Evolutionary conservation across 2,329 filamentous ascomycete genomes (phyloP).

Genomic region (Cercospora brassicicola): DNA sequence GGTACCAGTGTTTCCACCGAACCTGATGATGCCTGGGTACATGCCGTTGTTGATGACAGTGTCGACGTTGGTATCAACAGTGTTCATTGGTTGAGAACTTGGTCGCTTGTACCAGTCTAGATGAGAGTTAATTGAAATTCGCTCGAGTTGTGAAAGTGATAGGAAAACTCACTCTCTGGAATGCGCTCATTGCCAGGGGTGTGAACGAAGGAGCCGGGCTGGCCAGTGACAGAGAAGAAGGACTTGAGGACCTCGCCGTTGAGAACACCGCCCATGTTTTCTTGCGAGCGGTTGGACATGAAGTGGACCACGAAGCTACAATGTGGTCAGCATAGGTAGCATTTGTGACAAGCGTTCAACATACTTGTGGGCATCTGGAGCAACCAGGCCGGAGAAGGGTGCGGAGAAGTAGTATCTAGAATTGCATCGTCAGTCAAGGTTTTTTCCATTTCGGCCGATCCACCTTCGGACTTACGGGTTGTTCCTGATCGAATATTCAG

Average conservation of each 20-base stretch:
- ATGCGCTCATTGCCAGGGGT: conserved; percentile 36
- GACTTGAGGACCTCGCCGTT: conserved; percentile 28
- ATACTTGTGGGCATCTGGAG: conserved; percentile 9
- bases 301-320: conserved; percentile 22
- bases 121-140: conserved; percentile 28
- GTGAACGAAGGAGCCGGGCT: conserved; percentile 25
- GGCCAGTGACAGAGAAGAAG: conserved; percentile 31
- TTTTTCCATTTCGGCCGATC: too few species aligned
- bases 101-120: conserved; percentile 34
- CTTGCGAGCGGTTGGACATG: conserved; percentile 30
- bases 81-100: conserved; percentile 35
- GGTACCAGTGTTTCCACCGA: conserved; percentile 41
- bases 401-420: conserved; percentile 34
- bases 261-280: conserved; percentile 26
- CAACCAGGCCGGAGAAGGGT: conserved; percentile 23
- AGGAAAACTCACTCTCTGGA: conserved; percentile 35
- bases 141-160: not conserved
- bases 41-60: conserved; percentile 19
- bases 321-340: not conserved
- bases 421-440: not conserved
- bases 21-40: conserved; percentile 33
- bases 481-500: conserved; percentile 26
- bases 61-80: conserved; percentile 17
- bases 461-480: conserved; percentile 28
- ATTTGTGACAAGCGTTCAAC: not conserved